Evolutionary conservation across 192 early-diverging fungal genomes (phyloP), one percentile per base, ranked within the genome.

Genomic region (Mortierella antarctica): DNA sequence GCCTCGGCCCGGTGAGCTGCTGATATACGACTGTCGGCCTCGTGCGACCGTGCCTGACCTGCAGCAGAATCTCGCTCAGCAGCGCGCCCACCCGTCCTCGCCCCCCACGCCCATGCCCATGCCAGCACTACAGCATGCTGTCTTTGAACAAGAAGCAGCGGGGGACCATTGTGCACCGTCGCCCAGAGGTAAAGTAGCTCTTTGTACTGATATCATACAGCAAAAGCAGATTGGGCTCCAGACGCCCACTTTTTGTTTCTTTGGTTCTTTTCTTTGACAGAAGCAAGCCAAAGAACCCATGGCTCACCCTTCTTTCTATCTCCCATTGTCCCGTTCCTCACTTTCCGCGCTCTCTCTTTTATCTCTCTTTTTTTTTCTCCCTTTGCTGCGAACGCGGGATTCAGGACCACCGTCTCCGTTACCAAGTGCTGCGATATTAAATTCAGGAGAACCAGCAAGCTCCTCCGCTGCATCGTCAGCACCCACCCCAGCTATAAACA

Each of bases 11-110:
- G 87, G 87, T 1, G 85, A 84, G 44, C 51, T 88, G 15, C 48
- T 88, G 59, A 83, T 74, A 62, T 84, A 86, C 46, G 87, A 88
- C 67, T 88, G 73, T 44, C 59, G 87, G 4, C 69, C 67, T 55
- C 48, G 48, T 23, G 11, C 57, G 41, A 17, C 42, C 51, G 42
- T 45, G 46, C 42, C 18, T 42, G 15, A 18, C 15, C 40, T 59
- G 40, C 40, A 59, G 57, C 17, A 59, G 18, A 23, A 21, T 56
- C 10, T 23, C 18, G 40, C 18, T 31, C 31, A 31, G 31, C 31
- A 31, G 1, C 31, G 1, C 31, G 31, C 31, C 31, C 31, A 31
- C 31, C 31, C 61, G 15, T 76, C 74, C 7, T 64, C 74, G 15
- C 74, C 74, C 4, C 57, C 67, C 6, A 77, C 74, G 13, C 74